phyloP scores from a whole-genome alignment of 2,329 filamentous ascomycete genomes.

The Trichoderma hamatum region DNA sequence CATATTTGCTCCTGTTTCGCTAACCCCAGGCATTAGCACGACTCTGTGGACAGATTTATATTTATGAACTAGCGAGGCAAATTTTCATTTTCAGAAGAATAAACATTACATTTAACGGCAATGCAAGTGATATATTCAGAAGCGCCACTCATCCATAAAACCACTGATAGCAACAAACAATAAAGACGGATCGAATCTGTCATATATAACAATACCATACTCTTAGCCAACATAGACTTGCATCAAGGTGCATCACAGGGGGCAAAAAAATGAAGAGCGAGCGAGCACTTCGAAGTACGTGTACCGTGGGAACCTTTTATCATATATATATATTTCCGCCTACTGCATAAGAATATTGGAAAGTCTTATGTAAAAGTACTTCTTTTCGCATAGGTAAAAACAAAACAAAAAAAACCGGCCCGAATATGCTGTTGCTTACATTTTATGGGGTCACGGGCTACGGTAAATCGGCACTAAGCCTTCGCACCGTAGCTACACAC shows the following conservation, averaged over 20 bases:
- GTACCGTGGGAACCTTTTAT: no score
- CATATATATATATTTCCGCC: no score
- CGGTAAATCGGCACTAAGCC: neutral
- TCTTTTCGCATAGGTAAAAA: neutral
- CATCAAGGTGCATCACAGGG: neutral
- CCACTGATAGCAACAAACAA: neutral
- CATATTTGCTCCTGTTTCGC: no score
- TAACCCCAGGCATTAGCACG: no score
- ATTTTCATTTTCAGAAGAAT: no score
- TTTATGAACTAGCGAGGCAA: no score
- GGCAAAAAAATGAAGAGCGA: no score
- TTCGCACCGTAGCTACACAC: neutral
- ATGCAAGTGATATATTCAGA: neutral
- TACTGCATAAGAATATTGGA: neutral
- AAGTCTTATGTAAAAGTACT: neutral
- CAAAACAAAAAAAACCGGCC: neutral
- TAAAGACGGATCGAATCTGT: neutral
- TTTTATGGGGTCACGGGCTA: neutral
- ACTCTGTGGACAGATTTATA: no score
- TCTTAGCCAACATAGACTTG: no score
- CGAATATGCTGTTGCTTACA: neutral
- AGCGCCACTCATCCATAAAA: neutral
- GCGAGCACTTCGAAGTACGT: no score
- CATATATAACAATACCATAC: neutral
- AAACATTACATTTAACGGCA: no score